A percentile compares a stretch with the other conserved stretches of the same genome.
phyloP scores from a whole-genome alignment of 441 rosid species.

The Dalechampia spathulata region DNA sequence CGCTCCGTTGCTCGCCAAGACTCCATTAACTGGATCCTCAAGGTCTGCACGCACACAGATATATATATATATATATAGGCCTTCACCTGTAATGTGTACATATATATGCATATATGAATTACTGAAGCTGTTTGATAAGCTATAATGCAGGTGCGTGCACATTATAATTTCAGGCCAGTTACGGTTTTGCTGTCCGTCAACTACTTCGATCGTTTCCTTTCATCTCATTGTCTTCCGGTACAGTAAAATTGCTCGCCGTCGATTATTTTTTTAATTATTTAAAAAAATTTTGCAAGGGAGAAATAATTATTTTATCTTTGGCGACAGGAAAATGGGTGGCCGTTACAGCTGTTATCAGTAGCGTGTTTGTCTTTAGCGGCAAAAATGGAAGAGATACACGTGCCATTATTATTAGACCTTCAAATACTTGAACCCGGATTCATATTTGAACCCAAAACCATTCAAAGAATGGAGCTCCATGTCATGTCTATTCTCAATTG shows the following conservation, averaged over 20 bases:
- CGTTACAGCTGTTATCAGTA: conserved; percentile 66
- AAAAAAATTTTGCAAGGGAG: too few relatives aligned
- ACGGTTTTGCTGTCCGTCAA: conserved; percentile 58
- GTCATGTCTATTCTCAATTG: conserved; percentile 43
- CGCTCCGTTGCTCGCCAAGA: conserved; percentile 46
- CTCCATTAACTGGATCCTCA: conserved; percentile 60
- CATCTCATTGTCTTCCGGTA: conserved; percentile 51
- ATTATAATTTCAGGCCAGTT: conserved; percentile 41
- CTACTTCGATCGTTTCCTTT: conserved; percentile 76
- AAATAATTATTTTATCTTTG: too few relatives aligned
- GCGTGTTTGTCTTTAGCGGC: conserved; percentile 83
- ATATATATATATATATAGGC: neutral
- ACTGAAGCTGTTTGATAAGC: neutral
- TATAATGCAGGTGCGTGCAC: conserved; percentile 56
- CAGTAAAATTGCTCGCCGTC: neutral
- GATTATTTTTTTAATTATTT: neutral
- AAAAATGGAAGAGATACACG: conserved; percentile 65
- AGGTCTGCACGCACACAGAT: conserved; percentile 18
- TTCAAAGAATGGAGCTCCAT: conserved; percentile 50
- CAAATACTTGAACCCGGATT: conserved; percentile 44
- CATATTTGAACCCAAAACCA: conserved; percentile 33
- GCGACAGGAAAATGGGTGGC: conserved; percentile 45
- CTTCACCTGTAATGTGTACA: neutral
- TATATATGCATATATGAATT: neutral
- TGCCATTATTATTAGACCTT: conserved; percentile 53